These are phyloP conservation scores for Galeopsis tetrahit DNA, from an alignment of 257 asterid species.

Conservation along the genomic window DNA sequence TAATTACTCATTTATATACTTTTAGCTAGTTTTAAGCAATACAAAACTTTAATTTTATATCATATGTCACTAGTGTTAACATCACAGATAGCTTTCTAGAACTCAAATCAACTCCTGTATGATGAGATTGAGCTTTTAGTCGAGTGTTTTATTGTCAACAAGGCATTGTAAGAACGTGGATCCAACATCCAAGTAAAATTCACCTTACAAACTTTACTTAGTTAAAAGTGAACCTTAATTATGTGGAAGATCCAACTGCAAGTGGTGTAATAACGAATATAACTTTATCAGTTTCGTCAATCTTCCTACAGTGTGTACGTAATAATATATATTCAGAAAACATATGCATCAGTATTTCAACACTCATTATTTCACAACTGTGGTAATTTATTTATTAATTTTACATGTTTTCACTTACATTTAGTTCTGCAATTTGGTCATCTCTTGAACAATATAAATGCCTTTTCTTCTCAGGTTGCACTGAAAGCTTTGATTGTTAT, in stretches of 20 bases:
- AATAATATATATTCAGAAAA: neutral
- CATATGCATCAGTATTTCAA: neutral
- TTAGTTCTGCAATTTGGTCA: constrained; percentile 3
- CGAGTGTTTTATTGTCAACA: neutral
- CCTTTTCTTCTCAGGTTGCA: constrained; percentile 63
- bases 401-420: neutral
- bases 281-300: neutral
- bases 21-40: constrained; percentile 7
- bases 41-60: neutral
- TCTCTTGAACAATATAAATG: neutral
- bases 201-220: neutral
- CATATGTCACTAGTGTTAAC: neutral
- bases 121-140: constrained; percentile 10
- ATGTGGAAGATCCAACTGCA: constrained; percentile 9
- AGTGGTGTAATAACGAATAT: neutral
- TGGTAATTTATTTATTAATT: neutral
- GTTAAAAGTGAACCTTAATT: constrained; percentile 7
- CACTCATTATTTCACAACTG: neutral
- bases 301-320: neutral
- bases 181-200: no score
- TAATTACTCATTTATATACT: neutral
- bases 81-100: constrained; percentile 1
- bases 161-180: neutral
- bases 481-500: constrained; percentile 74
- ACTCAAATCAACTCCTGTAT: neutral